phyloP scores from a whole-genome alignment of 176 grass and related monocot species.

The Juncus inflexus region DNA sequence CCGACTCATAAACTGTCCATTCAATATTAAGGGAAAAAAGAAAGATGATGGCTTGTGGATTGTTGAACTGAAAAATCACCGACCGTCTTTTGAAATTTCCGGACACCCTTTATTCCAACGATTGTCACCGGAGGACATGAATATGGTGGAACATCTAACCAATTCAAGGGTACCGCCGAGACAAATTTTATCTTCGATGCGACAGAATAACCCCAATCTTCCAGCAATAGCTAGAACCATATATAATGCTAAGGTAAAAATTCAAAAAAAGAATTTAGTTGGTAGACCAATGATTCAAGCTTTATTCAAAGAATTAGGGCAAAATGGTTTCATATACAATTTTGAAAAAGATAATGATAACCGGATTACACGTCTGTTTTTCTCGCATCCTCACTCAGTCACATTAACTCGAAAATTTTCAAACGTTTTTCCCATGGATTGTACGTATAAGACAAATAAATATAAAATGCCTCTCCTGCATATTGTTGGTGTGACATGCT shows the following conservation, averaged over 20 bases:
- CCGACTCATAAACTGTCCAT: too few relatives aligned
- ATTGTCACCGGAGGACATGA: not conserved
- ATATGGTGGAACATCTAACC: not conserved
- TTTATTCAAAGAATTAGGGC: too few relatives aligned
- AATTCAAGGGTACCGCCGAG: not conserved
- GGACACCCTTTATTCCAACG: not conserved
- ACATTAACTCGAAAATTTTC: not conserved
- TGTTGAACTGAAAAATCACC: too few relatives aligned
- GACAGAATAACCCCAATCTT: not conserved
- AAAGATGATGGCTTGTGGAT: too few relatives aligned
- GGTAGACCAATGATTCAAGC: not conserved
- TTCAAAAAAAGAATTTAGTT: not conserved
- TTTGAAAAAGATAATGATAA: not conserved
- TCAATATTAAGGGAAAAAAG: too few relatives aligned
- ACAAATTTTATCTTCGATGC: not conserved
- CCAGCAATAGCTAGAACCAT: not conserved
- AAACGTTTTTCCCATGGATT: too few relatives aligned
- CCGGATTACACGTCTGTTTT: not conserved
- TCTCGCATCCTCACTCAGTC: not conserved
- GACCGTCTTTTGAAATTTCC: not conserved
- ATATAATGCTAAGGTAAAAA: slow-evolving; percentile 1
- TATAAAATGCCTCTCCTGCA: not conserved
- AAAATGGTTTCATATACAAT: not conserved
- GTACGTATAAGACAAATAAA: too few relatives aligned
- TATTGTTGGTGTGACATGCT: not conserved